A percentile compares a stretch with the other conserved stretches of the same genome.
phyloP scores from a whole-genome alignment of 2,329 filamentous ascomycete species.

The Rhinocladiella mackenziei region DNA sequence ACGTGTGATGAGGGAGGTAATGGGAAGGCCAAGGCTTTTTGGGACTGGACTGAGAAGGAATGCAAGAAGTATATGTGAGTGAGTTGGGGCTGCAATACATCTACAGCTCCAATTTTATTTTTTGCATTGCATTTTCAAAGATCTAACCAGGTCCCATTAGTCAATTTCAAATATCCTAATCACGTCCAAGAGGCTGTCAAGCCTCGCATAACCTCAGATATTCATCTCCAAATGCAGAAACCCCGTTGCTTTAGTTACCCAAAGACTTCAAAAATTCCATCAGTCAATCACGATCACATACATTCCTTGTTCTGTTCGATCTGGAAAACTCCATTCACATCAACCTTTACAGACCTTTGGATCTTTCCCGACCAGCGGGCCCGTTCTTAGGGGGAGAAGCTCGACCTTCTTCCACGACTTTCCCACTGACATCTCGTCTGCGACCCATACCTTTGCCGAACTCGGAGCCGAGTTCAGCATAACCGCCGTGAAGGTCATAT shows the following conservation, averaged over 20 bases:
- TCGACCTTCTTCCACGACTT: slow-evolving; percentile 46
- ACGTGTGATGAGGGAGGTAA: slow-evolving; percentile 1
- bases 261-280: background rate
- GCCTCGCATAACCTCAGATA: too few relatives aligned
- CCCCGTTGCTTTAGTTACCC: too few relatives aligned
- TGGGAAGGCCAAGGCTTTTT: slow-evolving; percentile 3
- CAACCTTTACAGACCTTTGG: slow-evolving; percentile 39
- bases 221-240: too few relatives aligned
- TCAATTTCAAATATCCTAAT: too few relatives aligned
- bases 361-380: slow-evolving; percentile 44
- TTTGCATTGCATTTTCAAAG: too few relatives aligned
- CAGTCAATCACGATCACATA: background rate
- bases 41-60: slow-evolving; percentile 7
- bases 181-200: too few relatives aligned
- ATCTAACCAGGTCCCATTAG: too few relatives aligned
- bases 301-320: background rate
- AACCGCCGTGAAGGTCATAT: slow-evolving; percentile 24
- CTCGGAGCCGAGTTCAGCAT: slow-evolving; percentile 29
- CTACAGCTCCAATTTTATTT: too few relatives aligned
- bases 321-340: background rate
- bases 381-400: slow-evolving; percentile 25
- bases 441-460: slow-evolving; percentile 40
- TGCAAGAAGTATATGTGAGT: slow-evolving; percentile 2
- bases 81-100: too few relatives aligned
- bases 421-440: slow-evolving; percentile 46